Evolutionary conservation across 2,329 filamentous ascomycete genomes (phyloP), one percentile per base, ranked within the genome.

Genomic region (Fusarium oligoseptatum): DNA sequence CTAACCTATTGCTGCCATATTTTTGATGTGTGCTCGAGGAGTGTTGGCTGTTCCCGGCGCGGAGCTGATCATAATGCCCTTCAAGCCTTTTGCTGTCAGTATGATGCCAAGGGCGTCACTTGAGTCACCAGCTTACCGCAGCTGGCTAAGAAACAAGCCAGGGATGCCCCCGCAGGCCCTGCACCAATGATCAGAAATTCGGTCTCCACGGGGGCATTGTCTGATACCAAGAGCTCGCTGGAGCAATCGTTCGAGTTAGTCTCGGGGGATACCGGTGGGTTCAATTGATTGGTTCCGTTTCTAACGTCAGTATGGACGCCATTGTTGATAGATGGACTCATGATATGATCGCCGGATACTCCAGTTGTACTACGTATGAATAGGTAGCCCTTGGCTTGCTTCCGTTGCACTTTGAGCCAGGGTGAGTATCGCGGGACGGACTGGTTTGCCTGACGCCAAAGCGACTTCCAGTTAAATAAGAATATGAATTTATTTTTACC

Each of bases 1-100:
- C 76, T 39, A 76, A 85, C 84, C 83, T 20, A 89, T 77, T 0
- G 88, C 88, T 0, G 88, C 88, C 79, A 87, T 88, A 77, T 91
- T 92, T 50, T 87, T 90, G 66, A 91, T 89, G 76, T 92, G 90
- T 1, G 89, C 90, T 29, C 90, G 82, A 1, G 90, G 90, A 2
- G 89, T 90, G 66, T 88, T 82, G 2, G 89, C 88, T 1, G 86
- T 89, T 4, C 85, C 84, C 0, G 87, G 79, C 0, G 86, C 84
- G 2, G 84, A 77, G 8, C 85, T 85, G 60, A 92, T 83, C 71
- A 91, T 85, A 52, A 91, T 84, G 1, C 90, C 90, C 34, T 81
- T 87, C 5, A 88, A 78, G 2, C 84, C 87, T 87, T 9, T 55
- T 48, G 17, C 27, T 45, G 24, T 52, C 45, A 67, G 29, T 29